Evolutionary conservation across 371 early-diverging fungal genomes (phyloP).

Genomic region (Haplosporangium sp.): DNA sequence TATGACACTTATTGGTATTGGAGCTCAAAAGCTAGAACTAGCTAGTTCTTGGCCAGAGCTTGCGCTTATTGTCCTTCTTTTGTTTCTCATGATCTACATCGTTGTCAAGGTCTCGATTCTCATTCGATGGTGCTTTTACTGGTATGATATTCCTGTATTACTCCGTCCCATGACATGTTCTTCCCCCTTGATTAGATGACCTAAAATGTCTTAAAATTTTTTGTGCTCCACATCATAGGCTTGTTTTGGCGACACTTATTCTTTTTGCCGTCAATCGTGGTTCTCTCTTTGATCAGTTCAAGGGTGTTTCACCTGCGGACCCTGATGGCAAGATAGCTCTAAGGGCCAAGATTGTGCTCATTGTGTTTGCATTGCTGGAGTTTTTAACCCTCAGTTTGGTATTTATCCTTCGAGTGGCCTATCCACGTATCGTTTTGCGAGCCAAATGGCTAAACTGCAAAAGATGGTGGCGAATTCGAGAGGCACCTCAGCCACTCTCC

Average conservation of each 20-base stretch:
- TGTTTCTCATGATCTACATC: slow-evolving; percentile 42
- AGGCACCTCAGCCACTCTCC: slow-evolving; percentile 16
- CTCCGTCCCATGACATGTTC: too few relatives aligned
- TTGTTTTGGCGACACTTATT: slow-evolving; percentile 52
- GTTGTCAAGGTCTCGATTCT: slow-evolving; percentile 55
- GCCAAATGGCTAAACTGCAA: slow-evolving; percentile 45
- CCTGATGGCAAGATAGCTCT: slow-evolving; percentile 8
- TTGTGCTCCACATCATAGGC: slow-evolving; percentile 24
- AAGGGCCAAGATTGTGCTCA: slow-evolving; percentile 40
- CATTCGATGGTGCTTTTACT: slow-evolving; percentile 59
- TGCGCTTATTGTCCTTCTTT: slow-evolving; percentile 19
- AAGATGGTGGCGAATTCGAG: slow-evolving; percentile 53
- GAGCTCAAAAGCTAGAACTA: slow-evolving; percentile 41
- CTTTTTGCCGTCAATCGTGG: slow-evolving; percentile 48
- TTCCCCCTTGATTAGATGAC: not conserved
- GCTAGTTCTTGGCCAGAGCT: slow-evolving; percentile 43
- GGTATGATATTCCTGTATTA: slow-evolving; percentile 15
- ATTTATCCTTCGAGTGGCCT: slow-evolving; percentile 34
- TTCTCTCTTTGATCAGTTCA: slow-evolving; percentile 24
- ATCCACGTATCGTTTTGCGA: slow-evolving; percentile 47
- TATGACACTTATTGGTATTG: slow-evolving; percentile 47
- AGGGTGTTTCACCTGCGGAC: not conserved
- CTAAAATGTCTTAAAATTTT: not conserved
- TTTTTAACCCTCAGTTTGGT: slow-evolving; percentile 33
- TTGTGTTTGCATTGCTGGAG: slow-evolving; percentile 42